Percentiles rank a stretch among this genome's conserved stretches.
Evolutionary conservation across 2,329 filamentous ascomycete species (phyloP).

Genomic region (Huntiella bhutanensis): DNA sequence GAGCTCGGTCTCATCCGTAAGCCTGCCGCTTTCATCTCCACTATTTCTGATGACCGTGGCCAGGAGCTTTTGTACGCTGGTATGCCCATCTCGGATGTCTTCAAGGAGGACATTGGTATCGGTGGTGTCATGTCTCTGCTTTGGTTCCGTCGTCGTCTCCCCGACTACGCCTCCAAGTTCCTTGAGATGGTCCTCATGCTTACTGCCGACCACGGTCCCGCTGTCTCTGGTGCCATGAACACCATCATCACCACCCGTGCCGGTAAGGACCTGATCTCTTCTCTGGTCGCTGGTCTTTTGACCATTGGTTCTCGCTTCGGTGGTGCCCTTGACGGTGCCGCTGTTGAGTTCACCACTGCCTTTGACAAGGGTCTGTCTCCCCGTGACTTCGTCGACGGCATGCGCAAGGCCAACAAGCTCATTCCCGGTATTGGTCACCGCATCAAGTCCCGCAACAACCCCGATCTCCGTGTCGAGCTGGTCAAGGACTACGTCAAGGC

Average conservation of each 20-base stretch:
- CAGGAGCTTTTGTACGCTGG: constrained; percentile 97
- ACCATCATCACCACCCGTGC: constrained; percentile 99
- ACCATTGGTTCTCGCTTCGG: constrained; percentile 97
- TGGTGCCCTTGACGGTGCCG: constrained; percentile 92
- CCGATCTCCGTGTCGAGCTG: constrained; percentile 95
- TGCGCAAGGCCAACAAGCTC: constrained; percentile 99
- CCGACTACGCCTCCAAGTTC: constrained; percentile 94
- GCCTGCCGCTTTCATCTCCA: constrained; percentile 98
- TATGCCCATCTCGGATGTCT: constrained; percentile 99
- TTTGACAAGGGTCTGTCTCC: constrained; percentile 96
- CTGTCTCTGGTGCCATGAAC: constrained; percentile 99
- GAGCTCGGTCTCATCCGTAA: constrained; percentile 99
- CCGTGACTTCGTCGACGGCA: constrained; percentile 95
- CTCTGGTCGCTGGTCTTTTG: constrained; percentile 86
- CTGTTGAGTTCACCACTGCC: constrained; percentile 95
- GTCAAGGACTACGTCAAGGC: constrained; percentile 97
- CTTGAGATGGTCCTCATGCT: constrained; percentile 99
- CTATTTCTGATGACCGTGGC: constrained; percentile 98
- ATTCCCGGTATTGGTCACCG: constrained; percentile 98
- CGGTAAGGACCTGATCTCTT: constrained; percentile 93
- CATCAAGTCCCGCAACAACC: constrained; percentile 99
- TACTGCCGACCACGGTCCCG: constrained; percentile 95
- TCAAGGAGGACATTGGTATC: constrained; percentile 96
- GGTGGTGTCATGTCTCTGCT: constrained; percentile 99
- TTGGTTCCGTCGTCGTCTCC: constrained; percentile 97